Conservation (phyloP, 2,329 filamentous ascomycete species). For the Tolypocladium sp. region DNA sequence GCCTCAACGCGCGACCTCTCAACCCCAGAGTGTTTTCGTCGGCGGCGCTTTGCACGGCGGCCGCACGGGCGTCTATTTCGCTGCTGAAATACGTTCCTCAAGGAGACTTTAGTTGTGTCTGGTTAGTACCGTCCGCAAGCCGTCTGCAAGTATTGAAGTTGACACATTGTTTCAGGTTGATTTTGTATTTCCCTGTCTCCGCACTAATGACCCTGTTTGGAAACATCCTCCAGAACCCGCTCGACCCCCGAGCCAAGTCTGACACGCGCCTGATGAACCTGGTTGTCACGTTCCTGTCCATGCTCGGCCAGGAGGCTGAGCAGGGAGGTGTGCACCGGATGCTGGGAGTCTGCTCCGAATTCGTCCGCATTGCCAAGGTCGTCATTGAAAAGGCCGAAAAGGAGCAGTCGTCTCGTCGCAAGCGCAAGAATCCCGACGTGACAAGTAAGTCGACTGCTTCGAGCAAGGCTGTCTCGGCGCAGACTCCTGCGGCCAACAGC, state of each 20-base stretch:
- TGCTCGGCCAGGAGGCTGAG: constrained; percentile 79
- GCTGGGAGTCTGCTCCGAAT: constrained; percentile 90
- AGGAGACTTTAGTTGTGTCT: constrained; percentile 89
- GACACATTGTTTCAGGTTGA: constrained; percentile 47
- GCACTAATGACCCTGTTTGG: constrained; percentile 91
- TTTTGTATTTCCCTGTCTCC: constrained; percentile 93
- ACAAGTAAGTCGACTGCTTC: constrained; percentile 8
- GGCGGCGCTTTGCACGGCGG: constrained; percentile 83
- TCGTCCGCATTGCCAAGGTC: constrained; percentile 84
- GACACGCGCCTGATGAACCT: constrained; percentile 87
- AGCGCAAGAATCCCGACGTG: constrained; percentile 65
- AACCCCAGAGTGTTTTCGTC: constrained; percentile 94
- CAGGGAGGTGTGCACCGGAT: constrained; percentile 89
- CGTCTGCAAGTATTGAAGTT: not conserved
- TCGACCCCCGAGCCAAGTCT: constrained; percentile 77
- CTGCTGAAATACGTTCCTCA: constrained; percentile 94
- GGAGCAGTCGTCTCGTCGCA: constrained; percentile 69
- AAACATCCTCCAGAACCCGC: constrained; percentile 91
- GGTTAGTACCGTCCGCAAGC: constrained; percentile 48
- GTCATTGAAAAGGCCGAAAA: constrained; percentile 88
- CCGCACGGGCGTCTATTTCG: constrained; percentile 85
- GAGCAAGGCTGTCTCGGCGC: not conserved
- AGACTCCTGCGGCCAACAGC: constrained; percentile 1
- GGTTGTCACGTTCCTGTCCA: constrained; percentile 85
- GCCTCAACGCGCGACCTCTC: constrained; percentile 78